These are phyloP conservation scores for Brassica napus DNA, from an alignment of 345 rosid genomes.

Conservation along the genomic window DNA sequence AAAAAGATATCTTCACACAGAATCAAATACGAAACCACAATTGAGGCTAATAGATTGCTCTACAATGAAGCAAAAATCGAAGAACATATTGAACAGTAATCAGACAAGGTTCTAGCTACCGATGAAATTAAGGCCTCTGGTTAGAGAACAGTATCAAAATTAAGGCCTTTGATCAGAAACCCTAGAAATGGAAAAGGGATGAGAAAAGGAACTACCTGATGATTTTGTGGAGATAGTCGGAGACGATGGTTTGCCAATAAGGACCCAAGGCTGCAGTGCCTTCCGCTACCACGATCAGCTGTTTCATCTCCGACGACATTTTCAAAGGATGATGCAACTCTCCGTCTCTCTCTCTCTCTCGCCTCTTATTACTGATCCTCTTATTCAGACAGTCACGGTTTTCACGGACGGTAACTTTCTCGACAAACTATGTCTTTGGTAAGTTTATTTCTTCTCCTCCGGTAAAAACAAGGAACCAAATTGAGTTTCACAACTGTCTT, in stretches of 20 bases:
- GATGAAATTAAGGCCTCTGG: too few species aligned
- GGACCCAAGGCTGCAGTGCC: slow-evolving; percentile 94
- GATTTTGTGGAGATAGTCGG: slow-evolving; percentile 89
- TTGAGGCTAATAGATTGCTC: background rate
- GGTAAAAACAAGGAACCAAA: background rate
- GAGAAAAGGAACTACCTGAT: slow-evolving; percentile 51
- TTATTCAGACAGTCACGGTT: background rate
- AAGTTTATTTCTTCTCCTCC: background rate
- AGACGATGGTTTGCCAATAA: slow-evolving; percentile 67
- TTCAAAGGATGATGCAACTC: background rate
- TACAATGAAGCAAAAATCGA: background rate
- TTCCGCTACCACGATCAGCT: slow-evolving; percentile 88
- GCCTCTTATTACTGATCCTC: background rate
- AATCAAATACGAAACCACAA: background rate
- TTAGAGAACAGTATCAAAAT: background rate
- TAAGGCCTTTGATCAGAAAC: slow-evolving; percentile 16
- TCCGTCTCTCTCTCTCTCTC: background rate
- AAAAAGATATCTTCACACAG: too few species aligned
- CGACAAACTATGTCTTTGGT: background rate
- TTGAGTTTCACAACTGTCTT: background rate
- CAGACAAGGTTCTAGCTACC: background rate
- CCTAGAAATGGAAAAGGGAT: slow-evolving; percentile 22
- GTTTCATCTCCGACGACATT: slow-evolving; percentile 63
- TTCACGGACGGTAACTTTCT: background rate
- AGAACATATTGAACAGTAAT: background rate